phyloP scores from a whole-genome alignment of 495 filamentous ascomycete species.

The Aspergillus coremiiformis region DNA sequence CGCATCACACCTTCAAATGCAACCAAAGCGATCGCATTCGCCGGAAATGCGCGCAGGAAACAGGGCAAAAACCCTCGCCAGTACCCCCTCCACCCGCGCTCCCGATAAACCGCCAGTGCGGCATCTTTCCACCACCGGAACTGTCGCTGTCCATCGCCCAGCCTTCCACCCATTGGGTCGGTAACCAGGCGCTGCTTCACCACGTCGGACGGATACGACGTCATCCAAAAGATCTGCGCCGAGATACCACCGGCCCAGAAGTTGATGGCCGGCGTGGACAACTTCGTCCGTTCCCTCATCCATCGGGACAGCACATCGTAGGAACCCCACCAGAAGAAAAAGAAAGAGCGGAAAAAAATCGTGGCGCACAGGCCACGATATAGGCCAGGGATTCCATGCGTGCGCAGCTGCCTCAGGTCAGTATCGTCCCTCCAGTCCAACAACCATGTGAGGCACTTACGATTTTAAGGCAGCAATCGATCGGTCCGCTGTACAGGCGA shows the following conservation, averaged over 20 bases:
- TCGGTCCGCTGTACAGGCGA: constrained; percentile 73
- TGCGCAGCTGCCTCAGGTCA: constrained; percentile 25
- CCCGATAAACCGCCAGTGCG: constrained; percentile 64
- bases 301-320: constrained; percentile 75
- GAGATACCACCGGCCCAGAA: constrained; percentile 95
- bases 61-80: constrained; percentile 94
- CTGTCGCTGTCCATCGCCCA: constrained; percentile 58
- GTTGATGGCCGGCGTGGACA: constrained; percentile 75
- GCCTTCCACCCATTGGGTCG: constrained; percentile 66
- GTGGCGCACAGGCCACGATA: constrained; percentile 83
- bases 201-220: constrained; percentile 85
- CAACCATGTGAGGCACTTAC: constrained; percentile 24
- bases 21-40: constrained; percentile 88
- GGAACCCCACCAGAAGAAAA: constrained; percentile 95
- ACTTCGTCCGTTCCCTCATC: constrained; percentile 56
- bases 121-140: constrained; percentile 78
- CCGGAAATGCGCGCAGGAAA: constrained; percentile 89
- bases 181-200: constrained; percentile 99
- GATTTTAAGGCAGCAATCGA: constrained; percentile 73
- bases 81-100: constrained; percentile 69
- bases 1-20: constrained; percentile 93
- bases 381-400: constrained; percentile 69
- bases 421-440: neutral
- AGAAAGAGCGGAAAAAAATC: constrained; percentile 81
- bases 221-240: constrained; percentile 90